Base-by-base conservation (phyloP, 345 rosid genomes). In the Combretum micranthum region DNA sequence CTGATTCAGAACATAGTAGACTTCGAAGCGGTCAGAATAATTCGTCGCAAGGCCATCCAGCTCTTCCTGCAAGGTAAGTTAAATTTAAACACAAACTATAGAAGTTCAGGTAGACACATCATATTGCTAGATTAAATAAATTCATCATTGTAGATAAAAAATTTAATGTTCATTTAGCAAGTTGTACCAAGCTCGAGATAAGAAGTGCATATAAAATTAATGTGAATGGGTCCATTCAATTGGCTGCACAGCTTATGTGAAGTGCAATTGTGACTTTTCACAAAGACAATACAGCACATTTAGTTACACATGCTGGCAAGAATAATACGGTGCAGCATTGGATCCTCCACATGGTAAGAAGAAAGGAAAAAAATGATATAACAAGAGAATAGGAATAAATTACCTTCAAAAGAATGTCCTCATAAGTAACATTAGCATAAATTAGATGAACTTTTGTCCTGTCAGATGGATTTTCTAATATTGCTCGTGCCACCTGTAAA, bases 361-460 rank as follows among this genome's bases (percentile, higher is more conserved):
- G 54, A 48, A 16, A 14, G 56, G 52, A 10, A 13, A 20, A 61
- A 43, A 53, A 47, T n/a, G 20, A 51, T 21, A 15, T 32, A 45
- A 50, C 20, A 45, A 52, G 17, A 42, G 64, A 51, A 56, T 16
- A 42, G 47, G n/a, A 17, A 42, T 11, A n/a, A 37, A 70, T 65
- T 77, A 94, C 99, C 96, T 65, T 90, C 26, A 94, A 69, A 67
- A 94, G 95, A 84, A 90, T 94, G 83, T 94, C 99, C 16, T 94
- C 97, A 20, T 56, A 57, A 4, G 88, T 72, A 52, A 90, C 97
- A 57, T 94, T 94, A 57, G 96, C 99, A 70, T 90, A 94, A 60
- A 94, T 82, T 42, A 94, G 97, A 61, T 82, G 83, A 62, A 94
- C 82, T 54, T 77, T 78, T 14, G 99, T 94, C 52, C 61, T 77